Percentiles rank a stretch among this genome's conserved stretches.
Evolutionary conservation across 192 early-diverging fungal species (phyloP).

Genomic region (Anaeromyces robustus): DNA sequence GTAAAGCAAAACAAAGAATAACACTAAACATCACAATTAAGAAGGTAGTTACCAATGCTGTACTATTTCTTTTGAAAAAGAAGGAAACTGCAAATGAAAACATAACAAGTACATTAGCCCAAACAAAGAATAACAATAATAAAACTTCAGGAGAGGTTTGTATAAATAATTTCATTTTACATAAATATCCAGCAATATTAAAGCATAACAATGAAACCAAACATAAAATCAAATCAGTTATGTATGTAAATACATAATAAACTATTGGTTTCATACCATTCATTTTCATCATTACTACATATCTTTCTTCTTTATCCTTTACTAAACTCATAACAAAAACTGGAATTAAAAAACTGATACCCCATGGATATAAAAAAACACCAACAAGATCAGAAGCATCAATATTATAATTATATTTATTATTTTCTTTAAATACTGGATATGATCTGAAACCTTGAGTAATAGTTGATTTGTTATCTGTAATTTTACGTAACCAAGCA

Average conservation of each 20-base stretch:
- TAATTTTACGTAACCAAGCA: background rate
- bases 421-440: slow-evolving; percentile 11
- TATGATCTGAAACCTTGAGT: slow-evolving; percentile 46
- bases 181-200: slow-evolving; percentile 32
- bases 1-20: no score
- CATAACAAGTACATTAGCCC: background rate
- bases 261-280: slow-evolving; percentile 41
- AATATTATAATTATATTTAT: slow-evolving; percentile 15
- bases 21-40: background rate
- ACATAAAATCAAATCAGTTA: slow-evolving; percentile 41
- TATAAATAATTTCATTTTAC: slow-evolving; percentile 45
- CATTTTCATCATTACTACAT: slow-evolving; percentile 59
- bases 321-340: slow-evolving; percentile 55
- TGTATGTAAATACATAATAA: slow-evolving; percentile 49
- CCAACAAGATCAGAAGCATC: slow-evolving; percentile 27
- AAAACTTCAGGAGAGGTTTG: slow-evolving; percentile 28
- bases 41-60: background rate
- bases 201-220: slow-evolving; percentile 39
- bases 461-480: slow-evolving; percentile 18
- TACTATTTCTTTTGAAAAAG: background rate
- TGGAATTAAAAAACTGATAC: slow-evolving; percentile 42
- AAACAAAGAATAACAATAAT: background rate
- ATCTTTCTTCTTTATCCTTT: slow-evolving; percentile 54
- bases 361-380: slow-evolving; percentile 53
- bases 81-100: background rate